Base-by-base conservation (phyloP, 2,329 filamentous ascomycete species). In the Hymenoscyphus fraxineus region DNA sequence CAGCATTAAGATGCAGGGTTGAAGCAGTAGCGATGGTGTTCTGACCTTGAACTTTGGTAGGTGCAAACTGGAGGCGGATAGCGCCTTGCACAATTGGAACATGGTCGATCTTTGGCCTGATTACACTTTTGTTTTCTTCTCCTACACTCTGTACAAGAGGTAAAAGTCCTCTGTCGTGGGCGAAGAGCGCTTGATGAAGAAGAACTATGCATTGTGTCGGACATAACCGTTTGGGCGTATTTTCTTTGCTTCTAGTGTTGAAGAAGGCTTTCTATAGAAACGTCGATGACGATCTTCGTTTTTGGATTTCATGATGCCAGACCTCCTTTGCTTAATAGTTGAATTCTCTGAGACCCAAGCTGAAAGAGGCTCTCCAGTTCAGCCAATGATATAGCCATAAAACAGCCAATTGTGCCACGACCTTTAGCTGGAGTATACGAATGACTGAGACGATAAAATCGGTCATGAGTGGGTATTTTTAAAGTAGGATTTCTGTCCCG, bases 41-140 rank as follows among this genome's bases (percentile, higher is more conserved):
- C 59, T 38, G 58, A 69, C 70, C 67, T 72, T 54, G 66, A 61
- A 61, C 59, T 66, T 59, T 70, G 60, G 55, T 70, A 70, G 3
- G 66, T 68, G 58, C 69, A 70, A 22, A 64, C 47, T 1, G 68
- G 67, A 13, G 68, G 69, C 35, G 69, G 69, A 32, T 67, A 71
- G 15, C 69, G 59, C 22, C 69, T 64, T 9, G 66, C 62, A 61
- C 69, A 71, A 57, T 71, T 70, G 31, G 66, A 69, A 58, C 69
- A 71, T 1, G 68, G 69, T 3, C 69, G 60, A 59, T 70, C 68
- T 68, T 69, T 71, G 22, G 69, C 67, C 66, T 71, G 68, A 55
- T 71, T 71, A 63, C 69, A 71, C 64, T 65, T 68, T 58, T 71
- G 69, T 39, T 71, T 71, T 44, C 69, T 65, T 54, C 69, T 58